Percentiles rank a stretch among this genome's conserved stretches.
These are phyloP conservation scores for Eucalyptus pumila DNA, from an alignment of 345 rosid species.

Conservation along the genomic window DNA sequence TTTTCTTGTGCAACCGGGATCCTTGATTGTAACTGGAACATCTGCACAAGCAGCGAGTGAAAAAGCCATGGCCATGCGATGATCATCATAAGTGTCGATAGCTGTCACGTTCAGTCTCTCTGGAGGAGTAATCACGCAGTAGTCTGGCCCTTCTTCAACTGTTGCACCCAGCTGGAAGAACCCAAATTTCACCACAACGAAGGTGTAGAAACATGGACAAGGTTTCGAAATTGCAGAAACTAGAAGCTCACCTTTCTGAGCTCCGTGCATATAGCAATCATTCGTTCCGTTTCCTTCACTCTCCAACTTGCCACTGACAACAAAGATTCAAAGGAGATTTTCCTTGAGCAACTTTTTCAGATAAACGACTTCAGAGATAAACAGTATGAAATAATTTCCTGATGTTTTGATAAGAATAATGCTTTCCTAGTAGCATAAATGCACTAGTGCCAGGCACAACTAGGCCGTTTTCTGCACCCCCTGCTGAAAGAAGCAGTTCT, in stretches of 20 bases:
- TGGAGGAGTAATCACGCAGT: slow-evolving; percentile 92
- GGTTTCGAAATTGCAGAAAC: neutral
- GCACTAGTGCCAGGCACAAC: neutral
- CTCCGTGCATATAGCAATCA: slow-evolving; percentile 97
- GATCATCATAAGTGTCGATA: slow-evolving; percentile 94
- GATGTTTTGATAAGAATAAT: neutral
- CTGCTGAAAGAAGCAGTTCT: neutral
- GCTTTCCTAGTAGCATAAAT: neutral
- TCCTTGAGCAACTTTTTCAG: neutral
- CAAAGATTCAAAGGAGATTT: neutral
- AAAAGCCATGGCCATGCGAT: slow-evolving; percentile 98
- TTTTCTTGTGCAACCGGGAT: slow-evolving; percentile 87
- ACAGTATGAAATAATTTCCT: neutral
- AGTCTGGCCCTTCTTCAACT: slow-evolving; percentile 96
- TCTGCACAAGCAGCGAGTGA: slow-evolving; percentile 95
- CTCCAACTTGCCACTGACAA: slow-evolving; percentile 95
- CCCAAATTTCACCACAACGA: neutral
- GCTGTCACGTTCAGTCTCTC: slow-evolving; percentile 58
- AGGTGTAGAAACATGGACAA: neutral
- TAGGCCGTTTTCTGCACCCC: neutral
- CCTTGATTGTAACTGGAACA: slow-evolving; percentile 86
- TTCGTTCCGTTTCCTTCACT: slow-evolving; percentile 95
- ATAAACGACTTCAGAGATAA: neutral
- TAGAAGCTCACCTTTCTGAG: slow-evolving; percentile 55
- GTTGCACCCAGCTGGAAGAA: slow-evolving; percentile 74